These are phyloP conservation scores for Globisporangium recalcitrans DNA, from an alignment of 352 stramenopile genomes.

Conservation along the genomic window DNA sequence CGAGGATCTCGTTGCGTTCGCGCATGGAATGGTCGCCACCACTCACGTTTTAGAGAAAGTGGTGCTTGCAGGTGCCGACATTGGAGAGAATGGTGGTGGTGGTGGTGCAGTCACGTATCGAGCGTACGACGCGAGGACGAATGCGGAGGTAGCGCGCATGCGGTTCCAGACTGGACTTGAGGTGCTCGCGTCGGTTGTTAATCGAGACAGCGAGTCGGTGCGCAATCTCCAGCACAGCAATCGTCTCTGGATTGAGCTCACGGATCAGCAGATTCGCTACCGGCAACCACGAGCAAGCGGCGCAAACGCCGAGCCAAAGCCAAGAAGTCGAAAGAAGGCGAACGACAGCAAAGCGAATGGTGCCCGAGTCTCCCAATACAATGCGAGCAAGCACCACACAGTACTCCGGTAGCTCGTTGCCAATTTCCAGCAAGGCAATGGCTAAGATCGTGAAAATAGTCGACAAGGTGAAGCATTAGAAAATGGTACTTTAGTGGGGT, in stretches of 20 bases:
- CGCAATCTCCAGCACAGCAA: neutral
- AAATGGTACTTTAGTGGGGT: neutral
- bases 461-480: neutral
- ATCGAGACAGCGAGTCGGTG: neutral
- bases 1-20: conserved; percentile 26
- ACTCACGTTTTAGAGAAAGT: conserved; percentile 20
- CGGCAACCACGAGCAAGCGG: conserved; percentile 4
- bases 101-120: conserved; percentile 33
- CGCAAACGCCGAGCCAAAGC: conserved; percentile 7
- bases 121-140: conserved; percentile 45
- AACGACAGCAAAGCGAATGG: neutral
- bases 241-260: conserved; percentile 8
- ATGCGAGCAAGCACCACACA: too few species aligned
- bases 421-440: too few species aligned
- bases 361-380: too few species aligned
- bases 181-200: conserved; percentile 4
- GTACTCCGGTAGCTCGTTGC: too few species aligned
- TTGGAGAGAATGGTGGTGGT: neutral
- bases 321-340: neutral
- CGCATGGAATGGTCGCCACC: conserved; percentile 25
- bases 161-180: conserved; percentile 30
- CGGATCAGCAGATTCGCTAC: conserved; percentile 18
- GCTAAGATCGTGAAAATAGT: too few species aligned
- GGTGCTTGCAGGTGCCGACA: neutral
- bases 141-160: conserved; percentile 41